Base-by-base conservation (phyloP, 2,329 filamentous ascomycete species). In the Fusarium penzigii region DNA sequence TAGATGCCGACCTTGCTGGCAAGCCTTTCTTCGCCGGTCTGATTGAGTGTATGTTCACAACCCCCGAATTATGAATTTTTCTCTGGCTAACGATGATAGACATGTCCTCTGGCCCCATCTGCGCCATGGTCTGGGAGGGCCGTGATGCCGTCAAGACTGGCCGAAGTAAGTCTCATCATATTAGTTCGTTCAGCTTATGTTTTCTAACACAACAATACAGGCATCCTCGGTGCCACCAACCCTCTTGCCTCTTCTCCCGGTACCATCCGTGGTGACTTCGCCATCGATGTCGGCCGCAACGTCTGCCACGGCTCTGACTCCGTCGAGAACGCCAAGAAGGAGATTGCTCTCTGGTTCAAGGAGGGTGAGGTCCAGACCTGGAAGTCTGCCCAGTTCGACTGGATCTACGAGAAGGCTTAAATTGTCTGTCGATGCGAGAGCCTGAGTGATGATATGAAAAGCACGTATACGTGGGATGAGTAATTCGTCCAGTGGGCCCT, bases 111-210 rank as follows among this genome's bases (percentile, higher is more conserved):
- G 94, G 94, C 75, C 94, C 94, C 76, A 93, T 99, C 82, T 88
- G 85, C 83, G 94, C 94, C 82, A 99, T 97, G 93, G 89, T 99
- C 79, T 99, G 94, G 94, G 92, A 99, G 80, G 94, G 94, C 74
- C 90, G 89, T 85, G 92, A 99, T 73, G 94, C 88, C 78, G 92
- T 97, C 85, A 97, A 97, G 90, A 97, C 92, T 68, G 94, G 94
- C 78, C 93, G 94, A 74, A 75, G 87, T 90, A 85, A 66, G 85
- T 81, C 60, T 1, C 17, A 39, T 36, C 20, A 42, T 13, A 8
- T 13, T 13, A 34, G 46, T 32, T 17, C 20, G 3, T 42, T 29
- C 16, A 25, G 7, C 32, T n/a, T 11, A 39, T 48, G 20, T 17
- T 16, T 53, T 46, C 46, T 63, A 56, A 66, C 58, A 58, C 55